Percentiles rank a stretch among this genome's conserved stretches.
Conservation (phyloP, 2,329 filamentous ascomycete species). For the Neopestalotiopsis rosae region DNA sequence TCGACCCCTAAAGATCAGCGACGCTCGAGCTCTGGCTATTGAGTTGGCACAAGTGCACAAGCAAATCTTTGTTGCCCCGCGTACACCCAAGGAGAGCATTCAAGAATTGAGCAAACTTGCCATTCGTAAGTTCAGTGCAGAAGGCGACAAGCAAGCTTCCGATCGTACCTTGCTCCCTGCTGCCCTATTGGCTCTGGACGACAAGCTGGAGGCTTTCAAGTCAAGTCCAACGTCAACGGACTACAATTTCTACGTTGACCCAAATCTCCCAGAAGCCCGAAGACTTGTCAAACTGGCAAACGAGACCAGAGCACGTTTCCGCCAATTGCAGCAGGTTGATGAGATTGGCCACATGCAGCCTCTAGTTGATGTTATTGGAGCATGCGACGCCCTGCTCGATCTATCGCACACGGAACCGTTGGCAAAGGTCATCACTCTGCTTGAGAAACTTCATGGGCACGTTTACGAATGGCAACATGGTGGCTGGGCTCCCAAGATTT, state of each 20-base stretch:
- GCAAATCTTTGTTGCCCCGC: conserved; percentile 53
- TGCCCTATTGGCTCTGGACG: conserved; percentile 68
- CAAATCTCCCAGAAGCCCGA: conserved; percentile 77
- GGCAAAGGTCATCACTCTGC: conserved; percentile 81
- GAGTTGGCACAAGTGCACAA: conserved; percentile 66
- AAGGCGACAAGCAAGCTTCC: conserved; percentile 38
- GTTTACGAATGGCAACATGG: conserved; percentile 93
- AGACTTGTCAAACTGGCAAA: conserved; percentile 74
- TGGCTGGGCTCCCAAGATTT: conserved; percentile 82
- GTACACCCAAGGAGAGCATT: conserved; percentile 48
- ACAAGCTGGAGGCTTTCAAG: conserved; percentile 58
- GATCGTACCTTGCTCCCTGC: conserved; percentile 68
- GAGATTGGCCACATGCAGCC: conserved; percentile 76
- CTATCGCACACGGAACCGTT: conserved; percentile 83
- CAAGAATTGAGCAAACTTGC: conserved; percentile 49
- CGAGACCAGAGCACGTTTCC: conserved; percentile 74
- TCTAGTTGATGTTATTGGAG: conserved; percentile 76
- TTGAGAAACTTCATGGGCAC: conserved; percentile 84
- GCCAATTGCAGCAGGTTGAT: conserved; percentile 68
- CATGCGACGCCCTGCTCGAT: conserved; percentile 76
- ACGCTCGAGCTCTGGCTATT: conserved; percentile 61
- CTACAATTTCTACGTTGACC: conserved; percentile 91
- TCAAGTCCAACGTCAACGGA: conserved; percentile 42
- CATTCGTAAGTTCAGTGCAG: conserved; percentile 43
- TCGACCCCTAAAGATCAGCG: conserved; percentile 39